Percentiles rank a stretch among this genome's conserved stretches.
phyloP scores from a whole-genome alignment of 805 yeast species.

The Barnettozyma populi region DNA sequence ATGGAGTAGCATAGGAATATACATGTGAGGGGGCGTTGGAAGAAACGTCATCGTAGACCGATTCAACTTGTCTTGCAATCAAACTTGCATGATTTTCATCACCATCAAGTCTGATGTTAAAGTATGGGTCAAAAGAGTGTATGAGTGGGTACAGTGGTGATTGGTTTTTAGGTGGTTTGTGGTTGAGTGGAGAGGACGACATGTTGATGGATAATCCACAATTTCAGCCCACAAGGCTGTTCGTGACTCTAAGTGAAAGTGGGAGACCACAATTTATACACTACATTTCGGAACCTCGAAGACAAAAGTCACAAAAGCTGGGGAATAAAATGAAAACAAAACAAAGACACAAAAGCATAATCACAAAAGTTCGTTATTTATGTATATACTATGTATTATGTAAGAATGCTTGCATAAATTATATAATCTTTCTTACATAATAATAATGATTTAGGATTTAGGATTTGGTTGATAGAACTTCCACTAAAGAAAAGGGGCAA shows the following conservation, averaged over 20 bases:
- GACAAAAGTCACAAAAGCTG: not conserved
- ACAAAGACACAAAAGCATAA: not conserved
- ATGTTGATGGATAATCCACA: not conserved
- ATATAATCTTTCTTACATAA: too few relatives aligned
- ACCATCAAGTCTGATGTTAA: slow-evolving; percentile 1
- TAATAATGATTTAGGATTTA: too few relatives aligned
- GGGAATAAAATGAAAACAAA: not conserved
- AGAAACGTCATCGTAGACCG: not conserved
- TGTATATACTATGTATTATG: too few relatives aligned
- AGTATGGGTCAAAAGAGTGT: slow-evolving; percentile 3
- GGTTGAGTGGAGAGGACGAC: not conserved
- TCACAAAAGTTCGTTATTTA: too few relatives aligned
- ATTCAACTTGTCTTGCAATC: not conserved
- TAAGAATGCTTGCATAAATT: too few relatives aligned
- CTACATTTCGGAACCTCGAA: not conserved
- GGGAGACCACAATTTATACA: not conserved
- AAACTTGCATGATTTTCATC: slow-evolving; percentile 1
- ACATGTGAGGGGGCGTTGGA: not conserved
- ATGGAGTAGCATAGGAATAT: not conserved
- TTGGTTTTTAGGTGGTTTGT: not conserved
- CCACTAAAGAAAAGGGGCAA: too few relatives aligned
- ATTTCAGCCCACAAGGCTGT: not conserved
- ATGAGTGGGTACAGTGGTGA: not conserved
- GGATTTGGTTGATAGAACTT: too few relatives aligned
- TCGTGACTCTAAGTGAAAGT: not conserved